Percentiles rank a stretch among this genome's conserved stretches.
These are phyloP conservation scores for Fistulina hepatica DNA, from an alignment of 1,284 basidiomycete genomes.

Conservation along the genomic window DNA sequence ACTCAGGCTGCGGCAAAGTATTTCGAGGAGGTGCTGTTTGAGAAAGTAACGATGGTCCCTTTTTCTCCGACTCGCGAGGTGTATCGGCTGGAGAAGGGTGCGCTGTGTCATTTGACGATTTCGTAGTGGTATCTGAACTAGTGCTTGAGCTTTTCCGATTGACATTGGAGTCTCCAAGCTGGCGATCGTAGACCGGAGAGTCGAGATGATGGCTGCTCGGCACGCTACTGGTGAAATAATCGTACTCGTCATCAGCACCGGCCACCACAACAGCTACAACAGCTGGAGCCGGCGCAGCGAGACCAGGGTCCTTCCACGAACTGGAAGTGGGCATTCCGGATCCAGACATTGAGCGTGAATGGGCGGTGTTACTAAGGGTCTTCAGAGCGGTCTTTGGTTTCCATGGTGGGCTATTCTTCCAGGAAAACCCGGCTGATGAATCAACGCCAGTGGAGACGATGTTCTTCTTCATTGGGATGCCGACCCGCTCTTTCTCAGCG, in stretches of 20 bases:
- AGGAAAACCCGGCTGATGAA: no score
- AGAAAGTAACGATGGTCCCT: constrained; percentile 48
- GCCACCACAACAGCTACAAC: constrained; percentile 36
- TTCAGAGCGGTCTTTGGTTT: constrained; percentile 26
- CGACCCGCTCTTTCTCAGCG: constrained; percentile 16
- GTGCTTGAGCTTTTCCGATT: neutral
- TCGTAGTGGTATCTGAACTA: constrained; percentile 12
- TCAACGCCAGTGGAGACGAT: constrained; percentile 26
- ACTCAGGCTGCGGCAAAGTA: constrained; percentile 15
- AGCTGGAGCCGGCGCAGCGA: constrained; percentile 38
- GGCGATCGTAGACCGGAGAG: constrained; percentile 2
- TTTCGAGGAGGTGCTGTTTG: constrained; percentile 44
- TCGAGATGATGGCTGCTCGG: constrained; percentile 10
- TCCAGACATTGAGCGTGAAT: constrained; percentile 24
- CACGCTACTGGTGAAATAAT: constrained; percentile 26
- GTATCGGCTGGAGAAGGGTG: constrained; percentile 31
- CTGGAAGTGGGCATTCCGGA: constrained; percentile 25
- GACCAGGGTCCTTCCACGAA: constrained; percentile 39
- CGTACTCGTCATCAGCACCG: constrained; percentile 25
- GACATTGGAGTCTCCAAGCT: neutral
- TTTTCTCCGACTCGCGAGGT: constrained; percentile 16
- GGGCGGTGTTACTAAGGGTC: constrained; percentile 19
- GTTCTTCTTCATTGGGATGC: constrained; percentile 22
- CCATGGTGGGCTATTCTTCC: constrained; percentile 25
- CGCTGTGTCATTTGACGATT: constrained; percentile 23